Conservation (phyloP, 371 early-diverging fungal genomes). For the Dichotomocladium elegans region DNA sequence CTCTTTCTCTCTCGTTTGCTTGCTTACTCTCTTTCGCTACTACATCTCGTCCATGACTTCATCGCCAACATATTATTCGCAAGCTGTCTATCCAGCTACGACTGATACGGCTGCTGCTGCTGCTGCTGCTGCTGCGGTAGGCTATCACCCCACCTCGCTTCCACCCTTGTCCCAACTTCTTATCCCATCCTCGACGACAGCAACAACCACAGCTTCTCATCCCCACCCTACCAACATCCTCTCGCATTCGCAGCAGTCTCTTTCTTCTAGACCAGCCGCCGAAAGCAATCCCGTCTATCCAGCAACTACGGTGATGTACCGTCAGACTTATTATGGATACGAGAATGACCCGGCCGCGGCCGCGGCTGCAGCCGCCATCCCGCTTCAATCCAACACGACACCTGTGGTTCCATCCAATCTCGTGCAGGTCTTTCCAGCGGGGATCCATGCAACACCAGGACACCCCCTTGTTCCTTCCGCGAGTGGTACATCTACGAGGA, state of each 20-base stretch:
- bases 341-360: slow-evolving; percentile 1
- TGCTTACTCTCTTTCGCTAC: no score
- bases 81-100: not conserved
- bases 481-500: not conserved
- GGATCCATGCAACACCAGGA: no score
- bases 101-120: slow-evolving; percentile 16
- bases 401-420: slow-evolving; percentile 9
- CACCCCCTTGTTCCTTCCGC: no score
- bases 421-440: not conserved
- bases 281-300: not conserved
- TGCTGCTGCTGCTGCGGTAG: slow-evolving; percentile 22
- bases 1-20: no score
- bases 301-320: not conserved
- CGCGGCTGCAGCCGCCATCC: not conserved
- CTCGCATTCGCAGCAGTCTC: not conserved
- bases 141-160: slow-evolving; percentile 23
- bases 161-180: slow-evolving; percentile 46
- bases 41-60: not conserved
- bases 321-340: slow-evolving; percentile 1
- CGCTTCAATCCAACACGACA: not conserved
- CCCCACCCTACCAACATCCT: slow-evolving; percentile 2
- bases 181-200: slow-evolving; percentile 8
- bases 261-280: slow-evolving; percentile 3
- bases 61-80: not conserved
- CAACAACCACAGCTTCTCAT: not conserved